Evolutionary conservation across 2,329 filamentous ascomycete species (phyloP).

Genomic region (Emmonsia crescens): DNA sequence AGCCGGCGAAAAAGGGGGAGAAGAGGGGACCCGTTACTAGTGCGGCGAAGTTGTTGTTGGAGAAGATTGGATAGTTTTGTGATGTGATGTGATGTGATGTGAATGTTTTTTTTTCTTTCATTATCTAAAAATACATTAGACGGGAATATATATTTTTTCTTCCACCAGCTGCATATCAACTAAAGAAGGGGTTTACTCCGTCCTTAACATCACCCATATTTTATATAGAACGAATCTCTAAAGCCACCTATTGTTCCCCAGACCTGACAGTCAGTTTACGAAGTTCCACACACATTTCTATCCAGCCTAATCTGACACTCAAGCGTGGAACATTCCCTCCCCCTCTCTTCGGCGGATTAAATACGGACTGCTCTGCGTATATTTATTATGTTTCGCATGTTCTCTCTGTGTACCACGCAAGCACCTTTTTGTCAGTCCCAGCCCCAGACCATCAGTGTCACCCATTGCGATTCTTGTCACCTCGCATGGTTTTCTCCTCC

Average conservation of each 20-base stretch:
- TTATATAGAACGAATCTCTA: background rate
- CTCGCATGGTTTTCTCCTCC: background rate
- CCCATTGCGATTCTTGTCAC: background rate
- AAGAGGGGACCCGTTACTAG: slow-evolving; percentile 35
- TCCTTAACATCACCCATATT: background rate
- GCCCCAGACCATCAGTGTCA: background rate
- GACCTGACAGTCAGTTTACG: too few relatives aligned
- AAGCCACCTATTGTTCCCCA: background rate
- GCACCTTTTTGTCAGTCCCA: background rate
- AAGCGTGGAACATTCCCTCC: background rate
- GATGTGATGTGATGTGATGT: background rate
- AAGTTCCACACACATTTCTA: background rate
- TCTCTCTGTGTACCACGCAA: background rate
- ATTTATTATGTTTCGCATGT: background rate
- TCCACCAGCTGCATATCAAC: too few relatives aligned
- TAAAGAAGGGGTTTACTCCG: background rate
- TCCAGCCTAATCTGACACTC: background rate
- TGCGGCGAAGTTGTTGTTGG: slow-evolving; percentile 35
- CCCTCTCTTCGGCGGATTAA: background rate
- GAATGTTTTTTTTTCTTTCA: background rate
- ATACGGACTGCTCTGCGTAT: too few relatives aligned
- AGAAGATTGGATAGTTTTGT: slow-evolving; percentile 18
- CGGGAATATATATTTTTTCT: background rate
- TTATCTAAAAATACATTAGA: background rate
- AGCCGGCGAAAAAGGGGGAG: slow-evolving; percentile 40